Conservation (phyloP, 352 stramenopile genomes). For the Phytophthora aleatoria region DNA sequence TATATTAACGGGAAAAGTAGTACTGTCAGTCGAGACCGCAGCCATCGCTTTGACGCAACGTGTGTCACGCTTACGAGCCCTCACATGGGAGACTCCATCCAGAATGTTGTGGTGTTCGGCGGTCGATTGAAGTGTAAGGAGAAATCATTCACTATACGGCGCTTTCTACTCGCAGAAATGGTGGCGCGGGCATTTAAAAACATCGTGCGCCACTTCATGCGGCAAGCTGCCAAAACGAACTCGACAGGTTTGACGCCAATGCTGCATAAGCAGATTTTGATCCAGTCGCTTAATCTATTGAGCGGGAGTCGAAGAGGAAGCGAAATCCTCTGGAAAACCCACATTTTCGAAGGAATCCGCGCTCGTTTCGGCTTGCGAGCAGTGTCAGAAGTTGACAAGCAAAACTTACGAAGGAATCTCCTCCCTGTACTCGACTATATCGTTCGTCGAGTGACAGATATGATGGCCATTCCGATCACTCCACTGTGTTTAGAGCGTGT, state of each 20-base stretch:
- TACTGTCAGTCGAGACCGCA: conserved; percentile 46
- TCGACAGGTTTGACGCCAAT: conserved; percentile 49
- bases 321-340: conserved; percentile 71
- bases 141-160: conserved; percentile 59
- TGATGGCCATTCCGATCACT: conserved; percentile 66
- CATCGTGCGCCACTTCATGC: conserved; percentile 77
- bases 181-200: conserved; percentile 89
- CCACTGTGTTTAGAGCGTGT: conserved; percentile 49
- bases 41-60: conserved; percentile 57
- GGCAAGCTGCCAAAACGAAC: conserved; percentile 36
- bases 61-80: conserved; percentile 65
- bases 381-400: conserved; percentile 77
- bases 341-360: conserved; percentile 79
- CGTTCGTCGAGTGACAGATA: conserved; percentile 49
- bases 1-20: conserved; percentile 68
- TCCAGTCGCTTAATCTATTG: conserved; percentile 72
- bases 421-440: conserved; percentile 58
- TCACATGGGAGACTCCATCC: conserved; percentile 69
- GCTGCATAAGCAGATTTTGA: conserved; percentile 53
- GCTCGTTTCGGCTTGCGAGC: conserved; percentile 69
- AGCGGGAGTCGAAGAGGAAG: conserved; percentile 61
- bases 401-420: conserved; percentile 69
- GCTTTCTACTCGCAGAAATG: conserved; percentile 86
- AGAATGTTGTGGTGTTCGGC: conserved; percentile 72
- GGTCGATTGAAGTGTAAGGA: conserved; percentile 67